Evolutionary conservation across 2,329 filamentous ascomycete genomes (phyloP).

Genomic region (Exophiala sideris): DNA sequence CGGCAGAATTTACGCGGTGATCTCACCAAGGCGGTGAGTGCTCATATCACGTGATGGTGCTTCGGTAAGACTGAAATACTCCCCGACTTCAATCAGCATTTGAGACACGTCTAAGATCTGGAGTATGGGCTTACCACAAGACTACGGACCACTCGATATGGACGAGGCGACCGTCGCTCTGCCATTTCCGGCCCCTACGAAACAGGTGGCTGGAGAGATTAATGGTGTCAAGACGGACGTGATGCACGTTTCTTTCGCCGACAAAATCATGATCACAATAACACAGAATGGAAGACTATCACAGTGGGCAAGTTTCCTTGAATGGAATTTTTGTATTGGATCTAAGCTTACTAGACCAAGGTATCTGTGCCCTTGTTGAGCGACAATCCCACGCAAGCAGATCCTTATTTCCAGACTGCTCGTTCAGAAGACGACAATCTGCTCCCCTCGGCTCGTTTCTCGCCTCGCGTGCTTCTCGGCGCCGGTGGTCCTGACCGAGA

Average conservation of each 20-base stretch:
- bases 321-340: background rate
- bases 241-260: constrained; percentile 70
- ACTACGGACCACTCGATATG: constrained; percentile 15
- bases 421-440: constrained; percentile 52
- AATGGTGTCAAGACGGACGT: constrained; percentile 69
- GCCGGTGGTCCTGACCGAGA: constrained; percentile 76
- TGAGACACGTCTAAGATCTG: background rate
- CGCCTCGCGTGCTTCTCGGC: constrained; percentile 81
- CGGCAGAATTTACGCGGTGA: constrained; percentile 12
- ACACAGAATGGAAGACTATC: constrained; percentile 80
- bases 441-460: constrained; percentile 77
- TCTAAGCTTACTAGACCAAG: constrained; percentile 30
- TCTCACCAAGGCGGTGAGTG: constrained; percentile 6
- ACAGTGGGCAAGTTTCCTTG: constrained; percentile 70
- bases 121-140: constrained; percentile 19
- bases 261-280: constrained; percentile 87
- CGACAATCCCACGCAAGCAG: constrained; percentile 55
- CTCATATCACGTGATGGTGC: background rate
- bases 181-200: constrained; percentile 67
- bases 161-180: constrained; percentile 31
- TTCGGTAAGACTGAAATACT: background rate
- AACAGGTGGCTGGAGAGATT: constrained; percentile 59
- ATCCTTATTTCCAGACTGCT: constrained; percentile 36
- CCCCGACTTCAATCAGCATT: background rate
- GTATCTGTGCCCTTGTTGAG: constrained; percentile 64